Evolutionary conservation across 108 stramenopile genomes (phyloP).

Genomic region (Licmophora abbreviata): DNA sequence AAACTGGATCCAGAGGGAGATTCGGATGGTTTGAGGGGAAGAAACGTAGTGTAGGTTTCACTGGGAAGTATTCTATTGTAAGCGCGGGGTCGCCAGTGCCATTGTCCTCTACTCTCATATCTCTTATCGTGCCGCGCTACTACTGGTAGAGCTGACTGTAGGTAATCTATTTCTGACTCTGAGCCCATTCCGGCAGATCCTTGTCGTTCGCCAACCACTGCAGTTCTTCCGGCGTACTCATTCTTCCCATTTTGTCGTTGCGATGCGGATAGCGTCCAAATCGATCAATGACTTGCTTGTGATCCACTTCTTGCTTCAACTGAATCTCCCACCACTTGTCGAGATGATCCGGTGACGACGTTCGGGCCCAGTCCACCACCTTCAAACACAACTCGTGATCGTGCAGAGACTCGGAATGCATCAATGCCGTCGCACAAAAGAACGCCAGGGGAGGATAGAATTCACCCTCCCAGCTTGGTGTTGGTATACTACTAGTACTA

Average conservation of each 20-base stretch:
- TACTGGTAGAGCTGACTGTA: no score
- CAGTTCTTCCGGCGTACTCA: conserved; percentile 41
- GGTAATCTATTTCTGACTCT: conserved; percentile 23
- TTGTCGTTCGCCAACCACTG: conserved; percentile 39
- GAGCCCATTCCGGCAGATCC: conserved; percentile 40
- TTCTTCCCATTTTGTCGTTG: conserved; percentile 35
- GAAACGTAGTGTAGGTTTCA: no score
- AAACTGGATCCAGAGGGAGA: no score
- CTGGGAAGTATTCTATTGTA: no score
- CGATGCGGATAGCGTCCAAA: conserved; percentile 74
- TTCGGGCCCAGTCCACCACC: conserved; percentile 4
- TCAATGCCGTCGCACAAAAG: conserved; percentile 33
- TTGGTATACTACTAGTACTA: background rate
- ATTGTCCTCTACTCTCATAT: no score
- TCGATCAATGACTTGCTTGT: conserved; percentile 42
- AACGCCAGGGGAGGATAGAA: conserved; percentile 14
- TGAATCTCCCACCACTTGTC: conserved; percentile 11
- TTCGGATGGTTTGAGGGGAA: no score
- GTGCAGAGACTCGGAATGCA: conserved; percentile 40
- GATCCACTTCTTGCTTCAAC: conserved; percentile 21
- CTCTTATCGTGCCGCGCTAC: no score
- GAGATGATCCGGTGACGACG: background rate
- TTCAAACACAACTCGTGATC: conserved; percentile 18
- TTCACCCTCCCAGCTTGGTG: conserved; percentile 2
- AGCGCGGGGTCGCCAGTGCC: no score